A percentile compares a stretch with the other conserved stretches of the same genome.
Conservation (phyloP, 106 monocot genomes). For the Dioscorea zingiberensis region DNA sequence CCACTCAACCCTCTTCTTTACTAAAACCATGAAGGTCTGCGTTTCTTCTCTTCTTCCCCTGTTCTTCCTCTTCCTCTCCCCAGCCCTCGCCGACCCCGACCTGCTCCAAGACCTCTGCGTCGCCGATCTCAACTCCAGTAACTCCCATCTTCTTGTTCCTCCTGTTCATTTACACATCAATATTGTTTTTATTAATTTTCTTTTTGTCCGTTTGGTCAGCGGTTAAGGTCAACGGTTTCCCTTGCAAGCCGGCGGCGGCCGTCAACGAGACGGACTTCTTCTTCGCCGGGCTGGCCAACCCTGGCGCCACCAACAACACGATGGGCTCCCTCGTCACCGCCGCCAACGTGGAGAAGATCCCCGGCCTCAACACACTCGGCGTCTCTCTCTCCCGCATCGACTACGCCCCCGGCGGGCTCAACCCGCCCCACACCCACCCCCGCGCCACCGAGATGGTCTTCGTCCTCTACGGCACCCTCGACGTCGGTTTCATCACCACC, state of each 20-base stretch:
- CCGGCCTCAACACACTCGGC: conserved; percentile 21
- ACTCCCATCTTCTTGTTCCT: neutral
- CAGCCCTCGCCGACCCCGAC: conserved; percentile 34
- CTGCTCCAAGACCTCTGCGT: conserved; percentile 70
- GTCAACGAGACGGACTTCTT: conserved; percentile 22
- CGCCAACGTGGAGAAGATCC: conserved; percentile 20
- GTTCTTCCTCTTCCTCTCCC: neutral
- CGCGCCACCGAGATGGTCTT: conserved; percentile 5
- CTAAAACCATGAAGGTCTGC: no score
- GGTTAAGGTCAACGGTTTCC: conserved; percentile 29
- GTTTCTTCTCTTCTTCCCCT: no score
- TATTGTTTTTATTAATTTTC: neutral
- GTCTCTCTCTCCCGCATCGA: conserved; percentile 5
- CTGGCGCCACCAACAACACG: conserved; percentile 3
- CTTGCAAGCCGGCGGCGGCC: conserved; percentile 9
- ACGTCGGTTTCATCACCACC: conserved; percentile 1
- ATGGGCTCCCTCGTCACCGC: conserved; percentile 3
- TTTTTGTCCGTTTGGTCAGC: conserved; percentile 2
- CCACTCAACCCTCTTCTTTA: no score
- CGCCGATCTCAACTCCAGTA: conserved; percentile 42
- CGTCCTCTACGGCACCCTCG: conserved; percentile 1
- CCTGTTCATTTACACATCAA: neutral
- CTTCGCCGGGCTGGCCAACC: conserved; percentile 12
- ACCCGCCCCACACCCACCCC: conserved; percentile 5
- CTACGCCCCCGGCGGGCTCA: conserved; percentile 11